A percentile compares a stretch with the other conserved stretches of the same genome.
Evolutionary conservation across 495 filamentous ascomycete genomes (phyloP).

Genomic region (Podospora australis): DNA sequence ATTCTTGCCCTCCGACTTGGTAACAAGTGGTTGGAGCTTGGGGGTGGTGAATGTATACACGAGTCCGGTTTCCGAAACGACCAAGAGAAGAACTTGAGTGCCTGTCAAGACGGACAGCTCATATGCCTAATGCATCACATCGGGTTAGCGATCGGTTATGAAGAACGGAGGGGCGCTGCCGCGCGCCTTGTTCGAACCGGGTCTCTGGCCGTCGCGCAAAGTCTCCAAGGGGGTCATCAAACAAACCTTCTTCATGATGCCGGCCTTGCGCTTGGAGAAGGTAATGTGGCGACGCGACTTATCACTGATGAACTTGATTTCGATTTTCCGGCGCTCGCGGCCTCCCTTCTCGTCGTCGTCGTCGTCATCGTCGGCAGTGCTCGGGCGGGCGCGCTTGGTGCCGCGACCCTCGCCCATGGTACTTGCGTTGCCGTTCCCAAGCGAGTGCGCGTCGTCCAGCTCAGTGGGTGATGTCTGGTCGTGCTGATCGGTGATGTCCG

Average conservation of each 20-base stretch:
- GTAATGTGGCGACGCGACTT: slow-evolving; percentile 99
- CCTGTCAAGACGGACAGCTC: slow-evolving; percentile 96
- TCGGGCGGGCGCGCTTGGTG: slow-evolving; percentile 82
- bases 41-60: slow-evolving; percentile 99
- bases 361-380: slow-evolving; percentile 86
- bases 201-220: neutral
- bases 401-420: slow-evolving; percentile 62
- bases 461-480: slow-evolving; percentile 53
- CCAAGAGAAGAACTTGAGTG: slow-evolving; percentile 93
- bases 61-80: slow-evolving; percentile 96
- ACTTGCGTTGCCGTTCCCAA: slow-evolving; percentile 58
- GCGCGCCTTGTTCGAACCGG: slow-evolving; percentile 9
- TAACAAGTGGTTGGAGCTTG: slow-evolving; percentile 97
- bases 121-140: slow-evolving; percentile 63
- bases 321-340: slow-evolving; percentile 98
- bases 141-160: slow-evolving; percentile 22
- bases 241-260: slow-evolving; percentile 99
- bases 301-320: slow-evolving; percentile 99
- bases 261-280: slow-evolving; percentile 99
- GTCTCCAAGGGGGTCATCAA: slow-evolving; percentile 2
- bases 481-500: slow-evolving; percentile 58
- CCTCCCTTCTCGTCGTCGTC: slow-evolving; percentile 98
- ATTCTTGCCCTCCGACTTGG: slow-evolving; percentile 99
- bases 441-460: slow-evolving; percentile 55
- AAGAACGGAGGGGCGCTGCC: neutral